Percentiles rank a stretch among this genome's conserved stretches.
phyloP scores from a whole-genome alignment of 2,329 filamentous ascomycete genomes.

The Pseudopithomyces chartarum region DNA sequence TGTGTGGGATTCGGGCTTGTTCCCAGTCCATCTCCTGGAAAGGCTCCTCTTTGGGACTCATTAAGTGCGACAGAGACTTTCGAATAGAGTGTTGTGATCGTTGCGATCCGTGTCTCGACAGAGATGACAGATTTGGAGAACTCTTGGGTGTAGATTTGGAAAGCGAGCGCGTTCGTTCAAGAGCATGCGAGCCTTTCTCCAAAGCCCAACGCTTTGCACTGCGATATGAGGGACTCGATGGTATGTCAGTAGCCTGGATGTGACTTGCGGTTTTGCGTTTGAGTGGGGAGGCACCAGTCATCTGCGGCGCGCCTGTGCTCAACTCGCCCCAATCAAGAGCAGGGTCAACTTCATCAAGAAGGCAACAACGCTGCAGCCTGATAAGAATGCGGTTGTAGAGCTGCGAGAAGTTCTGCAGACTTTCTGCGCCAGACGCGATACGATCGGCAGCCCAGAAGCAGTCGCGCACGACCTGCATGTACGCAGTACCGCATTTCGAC shows the following conservation, averaged over 20 bases:
- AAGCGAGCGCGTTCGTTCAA: constrained; percentile 40
- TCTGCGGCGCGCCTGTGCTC: constrained; percentile 25
- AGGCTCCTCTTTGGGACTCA: constrained; percentile 35
- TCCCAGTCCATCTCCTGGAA: constrained; percentile 34
- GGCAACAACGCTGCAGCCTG: constrained; percentile 45
- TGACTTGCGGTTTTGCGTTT: constrained; percentile 41
- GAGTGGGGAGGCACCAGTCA: constrained; percentile 27
- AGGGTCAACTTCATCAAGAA: constrained; percentile 45
- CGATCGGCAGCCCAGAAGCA: constrained; percentile 73
- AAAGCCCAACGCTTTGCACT: constrained; percentile 43
- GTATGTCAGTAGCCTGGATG: constrained; percentile 29
- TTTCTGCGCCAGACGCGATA: constrained; percentile 31
- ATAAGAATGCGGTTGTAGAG: constrained; percentile 53
- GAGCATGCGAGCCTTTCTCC: constrained; percentile 41
- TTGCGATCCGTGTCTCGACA: constrained; percentile 37
- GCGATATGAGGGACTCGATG: constrained; percentile 39
- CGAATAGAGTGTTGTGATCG: constrained; percentile 40
- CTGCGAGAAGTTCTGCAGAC: constrained; percentile 38
- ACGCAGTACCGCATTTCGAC: constrained; percentile 72
- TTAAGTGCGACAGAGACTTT: constrained; percentile 41
- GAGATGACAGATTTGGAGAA: constrained; percentile 30
- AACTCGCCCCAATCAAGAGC: constrained; percentile 34
- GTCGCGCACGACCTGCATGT: constrained; percentile 74
- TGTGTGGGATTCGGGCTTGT: constrained; percentile 25
- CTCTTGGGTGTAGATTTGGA: constrained; percentile 31